Percentiles rank a stretch among this genome's conserved stretches.
Evolutionary conservation across 768 basidiomycete species (phyloP).

Genomic region (Nidularia sp.): DNA sequence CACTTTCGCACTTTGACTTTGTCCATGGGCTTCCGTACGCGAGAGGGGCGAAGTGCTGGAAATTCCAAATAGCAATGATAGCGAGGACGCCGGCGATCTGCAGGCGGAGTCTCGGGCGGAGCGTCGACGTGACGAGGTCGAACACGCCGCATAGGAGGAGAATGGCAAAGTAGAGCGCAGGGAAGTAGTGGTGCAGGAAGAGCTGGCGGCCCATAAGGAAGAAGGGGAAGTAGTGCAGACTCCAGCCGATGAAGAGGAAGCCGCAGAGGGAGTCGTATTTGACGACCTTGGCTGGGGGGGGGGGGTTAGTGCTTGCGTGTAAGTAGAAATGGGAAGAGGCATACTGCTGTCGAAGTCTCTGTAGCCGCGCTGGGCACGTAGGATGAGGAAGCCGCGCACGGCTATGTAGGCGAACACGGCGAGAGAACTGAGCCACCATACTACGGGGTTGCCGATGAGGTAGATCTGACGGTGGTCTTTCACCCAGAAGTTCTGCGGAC

Average conservation of each 20-base stretch:
- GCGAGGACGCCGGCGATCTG: conserved; percentile 77
- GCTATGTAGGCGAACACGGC: conserved; percentile 64
- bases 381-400: conserved; percentile 74
- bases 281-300: conserved; percentile 67
- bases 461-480: conserved; percentile 96
- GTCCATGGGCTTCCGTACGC: conserved; percentile 89
- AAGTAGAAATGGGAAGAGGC: conserved; percentile 18
- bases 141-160: conserved; percentile 75
- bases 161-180: conserved; percentile 91
- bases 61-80: conserved; percentile 75
- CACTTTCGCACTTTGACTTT: conserved; percentile 63
- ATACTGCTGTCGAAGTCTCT: conserved; percentile 89
- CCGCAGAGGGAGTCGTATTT: conserved; percentile 91
- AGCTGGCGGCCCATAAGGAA: conserved; percentile 96
- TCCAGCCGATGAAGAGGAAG: conserved; percentile 92
- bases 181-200: conserved; percentile 98
- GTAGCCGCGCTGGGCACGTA: conserved; percentile 88
- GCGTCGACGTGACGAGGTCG: conserved; percentile 76
- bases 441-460: conserved; percentile 88
- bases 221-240: conserved; percentile 93
- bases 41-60: conserved; percentile 73
- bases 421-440: conserved; percentile 85
- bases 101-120: conserved; percentile 72
- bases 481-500: conserved; percentile 92
- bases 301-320: not conserved